Evolutionary conservation across 495 filamentous ascomycete genomes (phyloP).

Genomic region (Xylaria palmicola): DNA sequence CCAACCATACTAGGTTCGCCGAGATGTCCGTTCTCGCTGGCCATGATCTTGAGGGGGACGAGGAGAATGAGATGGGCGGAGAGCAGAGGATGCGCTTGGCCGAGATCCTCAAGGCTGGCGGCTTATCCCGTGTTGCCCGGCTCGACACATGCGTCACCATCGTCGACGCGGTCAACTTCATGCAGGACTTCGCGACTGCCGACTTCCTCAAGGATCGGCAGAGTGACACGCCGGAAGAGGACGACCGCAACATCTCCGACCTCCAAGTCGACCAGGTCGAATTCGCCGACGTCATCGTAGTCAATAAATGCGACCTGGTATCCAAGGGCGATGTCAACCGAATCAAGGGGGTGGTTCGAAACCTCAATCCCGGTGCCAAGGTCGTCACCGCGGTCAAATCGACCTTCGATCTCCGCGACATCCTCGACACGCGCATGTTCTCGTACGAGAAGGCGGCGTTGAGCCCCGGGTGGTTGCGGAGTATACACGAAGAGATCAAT

Average conservation of each 20-base stretch:
- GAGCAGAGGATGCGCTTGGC: slow-evolving; percentile 34
- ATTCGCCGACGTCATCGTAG: slow-evolving; percentile 58
- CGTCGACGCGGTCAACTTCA: slow-evolving; percentile 59
- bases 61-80: slow-evolving; percentile 19
- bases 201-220: slow-evolving; percentile 54
- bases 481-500: slow-evolving; percentile 35
- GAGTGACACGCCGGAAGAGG: slow-evolving; percentile 45
- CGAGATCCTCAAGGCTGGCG: slow-evolving; percentile 42
- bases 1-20: slow-evolving; percentile 30
- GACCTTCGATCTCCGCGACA: slow-evolving; percentile 48
- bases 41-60: slow-evolving; percentile 20
- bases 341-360: slow-evolving; percentile 44
- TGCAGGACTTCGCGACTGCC: slow-evolving; percentile 56
- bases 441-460: slow-evolving; percentile 28
- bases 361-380: slow-evolving; percentile 53
- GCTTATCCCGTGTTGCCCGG: slow-evolving; percentile 51
- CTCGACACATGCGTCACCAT: slow-evolving; percentile 61
- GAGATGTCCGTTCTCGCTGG: slow-evolving; percentile 24
- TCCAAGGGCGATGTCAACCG: slow-evolving; percentile 35
- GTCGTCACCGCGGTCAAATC: slow-evolving; percentile 47
- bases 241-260: slow-evolving; percentile 60
- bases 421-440: slow-evolving; percentile 50
- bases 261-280: slow-evolving; percentile 63
- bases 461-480: slow-evolving; percentile 28
- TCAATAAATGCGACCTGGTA: slow-evolving; percentile 52